Base-by-base conservation (phyloP, 768 basidiomycete genomes). In the Kockovaella imperatae region DNA sequence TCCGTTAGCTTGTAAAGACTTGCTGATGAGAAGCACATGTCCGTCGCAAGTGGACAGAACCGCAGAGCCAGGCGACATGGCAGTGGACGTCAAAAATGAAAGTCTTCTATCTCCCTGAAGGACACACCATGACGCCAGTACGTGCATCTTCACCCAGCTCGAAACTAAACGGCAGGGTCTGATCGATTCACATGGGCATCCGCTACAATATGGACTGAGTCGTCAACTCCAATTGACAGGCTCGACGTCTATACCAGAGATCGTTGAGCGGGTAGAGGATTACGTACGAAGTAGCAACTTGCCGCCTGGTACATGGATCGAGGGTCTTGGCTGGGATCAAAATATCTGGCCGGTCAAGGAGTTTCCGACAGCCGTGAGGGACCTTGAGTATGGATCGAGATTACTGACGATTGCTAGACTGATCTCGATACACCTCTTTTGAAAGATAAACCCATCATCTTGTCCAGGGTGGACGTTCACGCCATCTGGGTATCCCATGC, bases 271-370 rank as follows among this genome's bases (percentile, higher is more conserved):
- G 24, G 57, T 68, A 5, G 69, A 70, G 30, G 29, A 30, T 0
- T 70, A 62, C 39, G 62, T 65, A 8, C 23, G 42, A 20, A 34
- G 34, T 23, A 49, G 54, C 30, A 25, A 45, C 23, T 40, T 67
- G 3, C 60, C 57, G 0, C 20, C 24, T 11, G 67, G 67, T 8
- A 49, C 42, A 5, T 95, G 87, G 87, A 79, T 95, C 34, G 75
- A 82, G 57, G 90, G 88, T 10, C 79, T 84, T 74, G 91, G 91
- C 4, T 97, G 91, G 90, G 87, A 97, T 62, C 89, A 97, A 70
- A 93, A 84, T 24, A 47, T 58, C 7, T 77, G 70, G 60, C 35
- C 63, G 0, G 59, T 47, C n/a, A 56, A 83, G 56, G 80, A 93
- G 70, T 88, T 86, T 61, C 85, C 96, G 59, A 96, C 91, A 1